Conservation (phyloP, 768 basidiomycete species). For the Clitopilus passeckerianus region DNA sequence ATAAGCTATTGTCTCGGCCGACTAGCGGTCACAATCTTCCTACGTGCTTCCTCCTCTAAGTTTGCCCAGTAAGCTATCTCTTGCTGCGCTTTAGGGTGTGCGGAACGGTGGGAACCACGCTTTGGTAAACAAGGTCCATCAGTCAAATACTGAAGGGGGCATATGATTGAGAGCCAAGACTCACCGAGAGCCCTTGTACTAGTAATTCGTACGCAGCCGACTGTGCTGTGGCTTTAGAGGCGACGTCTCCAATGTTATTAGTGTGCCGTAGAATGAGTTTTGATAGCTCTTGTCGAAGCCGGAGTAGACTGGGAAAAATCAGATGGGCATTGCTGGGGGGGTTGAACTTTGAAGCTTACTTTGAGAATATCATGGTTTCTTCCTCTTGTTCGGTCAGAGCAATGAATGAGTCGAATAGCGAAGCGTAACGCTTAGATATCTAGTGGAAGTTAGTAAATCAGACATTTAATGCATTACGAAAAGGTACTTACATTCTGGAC, state of each 20-base stretch:
- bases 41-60: conserved; percentile 73
- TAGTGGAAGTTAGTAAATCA: conserved; percentile 13
- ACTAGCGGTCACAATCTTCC: conserved; percentile 46
- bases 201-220: conserved; percentile 72
- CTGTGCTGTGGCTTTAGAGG: conserved; percentile 62
- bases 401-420: conserved; percentile 79
- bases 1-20: conserved; percentile 17
- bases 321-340: too few relatives aligned
- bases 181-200: conserved; percentile 70
- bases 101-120: conserved; percentile 65
- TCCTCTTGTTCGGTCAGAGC: conserved; percentile 78
- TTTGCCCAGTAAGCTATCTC: conserved; percentile 87
- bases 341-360: conserved; percentile 46
- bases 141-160: neutral
- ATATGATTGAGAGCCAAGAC: conserved; percentile 27
- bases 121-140: conserved; percentile 18
- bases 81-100: conserved; percentile 80
- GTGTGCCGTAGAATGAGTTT: conserved; percentile 75
- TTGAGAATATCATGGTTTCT: conserved; percentile 95
- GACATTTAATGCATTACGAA: neutral
- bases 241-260: conserved; percentile 54
- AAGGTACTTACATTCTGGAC: conserved; percentile 51
- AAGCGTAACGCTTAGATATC: conserved; percentile 77
- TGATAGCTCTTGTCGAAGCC: conserved; percentile 80
- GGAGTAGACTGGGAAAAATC: conserved; percentile 53